Evolutionary conservation across 495 filamentous ascomycete species (phyloP).

Genomic region (Lepraria neglecta): DNA sequence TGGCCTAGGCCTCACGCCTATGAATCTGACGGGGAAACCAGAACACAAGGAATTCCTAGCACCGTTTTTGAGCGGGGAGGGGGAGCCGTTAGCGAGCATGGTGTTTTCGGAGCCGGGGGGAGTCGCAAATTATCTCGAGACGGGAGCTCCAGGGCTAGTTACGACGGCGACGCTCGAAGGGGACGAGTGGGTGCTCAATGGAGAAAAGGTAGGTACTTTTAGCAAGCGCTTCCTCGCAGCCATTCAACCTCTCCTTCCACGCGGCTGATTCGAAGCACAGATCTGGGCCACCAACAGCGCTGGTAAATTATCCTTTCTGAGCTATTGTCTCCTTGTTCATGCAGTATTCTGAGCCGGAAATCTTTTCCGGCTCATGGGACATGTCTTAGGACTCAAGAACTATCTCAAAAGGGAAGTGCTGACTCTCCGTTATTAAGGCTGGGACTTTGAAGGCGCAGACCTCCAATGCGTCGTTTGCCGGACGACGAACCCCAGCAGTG

Average conservation of each 20-base stretch:
- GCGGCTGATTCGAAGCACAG: slow-evolving; percentile 24
- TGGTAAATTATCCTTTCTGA: too few species aligned
- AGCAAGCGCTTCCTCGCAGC: neutral
- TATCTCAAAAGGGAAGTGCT: too few species aligned
- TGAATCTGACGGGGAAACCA: slow-evolving; percentile 39
- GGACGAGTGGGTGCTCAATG: slow-evolving; percentile 49
- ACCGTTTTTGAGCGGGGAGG: slow-evolving; percentile 43
- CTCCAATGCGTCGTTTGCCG: slow-evolving; percentile 50
- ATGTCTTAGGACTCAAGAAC: too few species aligned
- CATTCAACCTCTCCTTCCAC: neutral
- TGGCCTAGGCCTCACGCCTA: slow-evolving; percentile 44
- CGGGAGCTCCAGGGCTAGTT: slow-evolving; percentile 41
- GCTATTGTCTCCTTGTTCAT: too few species aligned
- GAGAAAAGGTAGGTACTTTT: slow-evolving; percentile 42
- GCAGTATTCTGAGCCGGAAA: too few species aligned
- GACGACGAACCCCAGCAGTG: slow-evolving; percentile 20
- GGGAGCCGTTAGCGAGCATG: slow-evolving; percentile 44
- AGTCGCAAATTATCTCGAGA: slow-evolving; percentile 48
- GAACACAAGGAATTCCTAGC: slow-evolving; percentile 41
- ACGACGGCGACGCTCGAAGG: slow-evolving; percentile 46
- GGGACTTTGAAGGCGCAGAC: slow-evolving; percentile 48
- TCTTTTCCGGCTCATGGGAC: too few species aligned
- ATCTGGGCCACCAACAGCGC: slow-evolving; percentile 50
- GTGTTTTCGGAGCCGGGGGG: slow-evolving; percentile 48
- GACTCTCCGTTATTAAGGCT: too few species aligned